A percentile compares a stretch with the other conserved stretches of the same genome.
phyloP scores from a whole-genome alignment of 176 grass and related monocot genomes.

The Zoysia japonica region DNA sequence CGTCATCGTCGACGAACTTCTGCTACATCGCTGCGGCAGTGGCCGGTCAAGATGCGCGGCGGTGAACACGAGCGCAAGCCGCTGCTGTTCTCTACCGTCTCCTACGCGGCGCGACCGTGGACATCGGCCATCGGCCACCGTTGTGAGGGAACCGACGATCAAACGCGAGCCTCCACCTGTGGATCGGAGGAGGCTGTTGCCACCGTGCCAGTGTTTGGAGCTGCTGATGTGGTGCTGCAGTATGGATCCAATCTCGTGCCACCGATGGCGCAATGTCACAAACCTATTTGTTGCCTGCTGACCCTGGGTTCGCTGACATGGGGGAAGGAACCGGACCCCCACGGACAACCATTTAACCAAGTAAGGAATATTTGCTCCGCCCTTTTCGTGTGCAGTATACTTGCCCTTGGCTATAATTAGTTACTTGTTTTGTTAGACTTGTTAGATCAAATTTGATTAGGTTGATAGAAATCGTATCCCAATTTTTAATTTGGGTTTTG shows the following conservation, averaged over 20 bases:
- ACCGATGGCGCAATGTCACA: too few species aligned
- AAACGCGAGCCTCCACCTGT: background rate
- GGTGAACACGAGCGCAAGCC: background rate
- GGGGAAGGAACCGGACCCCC: background rate
- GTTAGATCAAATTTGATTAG: background rate
- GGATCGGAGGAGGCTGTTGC: too few species aligned
- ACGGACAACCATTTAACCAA: background rate
- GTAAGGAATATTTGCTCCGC: background rate
- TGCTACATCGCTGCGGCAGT: background rate
- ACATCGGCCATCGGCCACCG: background rate
- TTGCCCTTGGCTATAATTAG: background rate
- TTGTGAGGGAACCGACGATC: background rate
- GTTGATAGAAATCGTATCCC: background rate
- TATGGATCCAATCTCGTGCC: too few species aligned
- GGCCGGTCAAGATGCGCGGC: background rate
- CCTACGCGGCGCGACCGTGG: too few species aligned
- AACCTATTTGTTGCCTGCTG: too few species aligned
- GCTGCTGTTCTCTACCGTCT: background rate
- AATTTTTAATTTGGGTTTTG: background rate
- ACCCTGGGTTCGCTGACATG: too few species aligned
- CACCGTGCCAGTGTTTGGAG: too few species aligned
- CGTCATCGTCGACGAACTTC: too few species aligned
- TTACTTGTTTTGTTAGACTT: background rate
- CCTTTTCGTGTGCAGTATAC: background rate
- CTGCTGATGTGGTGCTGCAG: too few species aligned